These are phyloP conservation scores for Debaryomycetaceae sp. DNA, from an alignment of 1,139 yeast species.

Conservation along the genomic window DNA sequence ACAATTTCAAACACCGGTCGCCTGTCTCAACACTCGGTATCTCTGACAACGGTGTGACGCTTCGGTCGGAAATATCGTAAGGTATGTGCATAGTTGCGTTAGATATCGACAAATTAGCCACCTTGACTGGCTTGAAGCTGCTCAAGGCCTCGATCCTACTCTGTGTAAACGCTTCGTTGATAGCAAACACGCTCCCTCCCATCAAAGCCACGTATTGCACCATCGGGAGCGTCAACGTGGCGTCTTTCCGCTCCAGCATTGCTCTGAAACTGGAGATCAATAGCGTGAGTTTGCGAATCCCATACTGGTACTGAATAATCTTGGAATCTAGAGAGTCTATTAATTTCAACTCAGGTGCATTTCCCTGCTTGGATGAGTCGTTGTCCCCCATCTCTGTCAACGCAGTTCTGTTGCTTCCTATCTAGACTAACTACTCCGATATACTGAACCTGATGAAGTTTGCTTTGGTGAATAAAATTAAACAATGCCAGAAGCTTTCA, in stretches of 20 bases:
- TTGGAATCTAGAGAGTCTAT: slow-evolving; percentile 29
- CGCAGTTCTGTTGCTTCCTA: background rate
- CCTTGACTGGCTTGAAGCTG: slow-evolving; percentile 37
- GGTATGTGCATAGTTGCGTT: slow-evolving; percentile 38
- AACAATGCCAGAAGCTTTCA: too few relatives aligned
- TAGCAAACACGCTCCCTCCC: slow-evolving; percentile 45
- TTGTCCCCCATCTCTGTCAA: background rate
- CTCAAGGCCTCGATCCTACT: slow-evolving; percentile 41
- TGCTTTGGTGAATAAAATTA: too few relatives aligned
- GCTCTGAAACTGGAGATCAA: slow-evolving; percentile 18
- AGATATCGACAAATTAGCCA: slow-evolving; percentile 27
- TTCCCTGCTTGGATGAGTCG: background rate
- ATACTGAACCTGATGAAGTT: too few relatives aligned
- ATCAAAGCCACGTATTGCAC: slow-evolving; percentile 38
- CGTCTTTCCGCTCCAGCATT: slow-evolving; percentile 4
- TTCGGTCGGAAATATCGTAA: slow-evolving; percentile 34
- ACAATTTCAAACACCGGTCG: slow-evolving; percentile 31
- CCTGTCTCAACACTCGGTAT: slow-evolving; percentile 29
- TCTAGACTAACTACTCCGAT: background rate
- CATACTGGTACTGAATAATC: slow-evolving; percentile 40
- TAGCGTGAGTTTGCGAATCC: slow-evolving; percentile 29
- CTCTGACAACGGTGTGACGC: slow-evolving; percentile 26
- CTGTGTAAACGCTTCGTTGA: slow-evolving; percentile 45
- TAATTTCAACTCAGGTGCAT: slow-evolving; percentile 1
- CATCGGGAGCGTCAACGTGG: slow-evolving; percentile 17